phyloP scores from a whole-genome alignment of 2,329 filamentous ascomycete species.

The Aureobasidium sp. region DNA sequence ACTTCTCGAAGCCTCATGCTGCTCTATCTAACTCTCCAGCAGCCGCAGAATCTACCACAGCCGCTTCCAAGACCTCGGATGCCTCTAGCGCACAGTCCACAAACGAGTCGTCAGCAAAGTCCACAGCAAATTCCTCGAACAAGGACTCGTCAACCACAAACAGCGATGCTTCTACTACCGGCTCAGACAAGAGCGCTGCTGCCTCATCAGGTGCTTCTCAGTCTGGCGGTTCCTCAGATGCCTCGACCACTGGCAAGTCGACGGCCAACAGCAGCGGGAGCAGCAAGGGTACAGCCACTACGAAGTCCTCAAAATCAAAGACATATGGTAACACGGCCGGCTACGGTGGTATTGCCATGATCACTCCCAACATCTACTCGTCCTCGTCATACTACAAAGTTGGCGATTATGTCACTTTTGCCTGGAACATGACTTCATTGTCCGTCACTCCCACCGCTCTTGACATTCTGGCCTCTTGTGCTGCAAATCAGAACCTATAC shows the following conservation, averaged over 20 bases:
- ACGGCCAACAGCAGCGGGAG: conserved; percentile 14
- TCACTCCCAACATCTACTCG: conserved; percentile 45
- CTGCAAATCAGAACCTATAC: conserved; percentile 49
- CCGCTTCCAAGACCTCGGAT: conserved; percentile 7
- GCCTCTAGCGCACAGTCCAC: conserved; percentile 20
- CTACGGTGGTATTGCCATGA: conserved; percentile 53
- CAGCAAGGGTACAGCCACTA: conserved; percentile 13
- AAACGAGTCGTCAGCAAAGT: conserved; percentile 14
- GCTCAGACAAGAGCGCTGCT: conserved; percentile 14
- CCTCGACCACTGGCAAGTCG: conserved; percentile 11
- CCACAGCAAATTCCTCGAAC: conserved; percentile 12
- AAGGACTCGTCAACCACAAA: not conserved
- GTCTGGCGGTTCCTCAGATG: conserved; percentile 16
- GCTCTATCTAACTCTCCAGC: conserved; percentile 5
- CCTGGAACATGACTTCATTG: conserved; percentile 61
- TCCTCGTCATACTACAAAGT: conserved; percentile 50
- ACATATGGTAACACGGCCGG: conserved; percentile 44
- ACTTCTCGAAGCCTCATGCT: not conserved
- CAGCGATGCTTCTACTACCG: conserved; percentile 14
- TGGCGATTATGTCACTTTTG: conserved; percentile 52
- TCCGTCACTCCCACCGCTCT: conserved; percentile 49
- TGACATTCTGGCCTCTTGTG: conserved; percentile 54
- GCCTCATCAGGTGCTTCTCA: conserved; percentile 12
- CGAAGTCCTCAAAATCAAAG: conserved; percentile 23
- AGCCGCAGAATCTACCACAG: conserved; percentile 8